Base-by-base conservation (phyloP, 1,139 yeast species). In the Protomyces arabidopsidicola region DNA sequence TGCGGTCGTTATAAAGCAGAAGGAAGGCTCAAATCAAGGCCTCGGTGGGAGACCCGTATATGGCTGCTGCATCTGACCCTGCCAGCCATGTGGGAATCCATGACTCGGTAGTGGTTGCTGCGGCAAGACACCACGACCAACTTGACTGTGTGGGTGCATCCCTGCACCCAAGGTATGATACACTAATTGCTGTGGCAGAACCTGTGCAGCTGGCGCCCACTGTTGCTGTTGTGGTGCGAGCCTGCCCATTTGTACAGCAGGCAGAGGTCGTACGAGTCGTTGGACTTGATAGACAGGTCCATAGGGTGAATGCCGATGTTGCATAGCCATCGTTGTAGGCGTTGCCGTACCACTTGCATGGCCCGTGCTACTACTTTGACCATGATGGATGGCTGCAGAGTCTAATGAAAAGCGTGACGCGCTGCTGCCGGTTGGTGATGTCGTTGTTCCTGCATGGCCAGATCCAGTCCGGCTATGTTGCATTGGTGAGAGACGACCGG, bases 291-390 rank as follows among this genome's bases (percentile, higher is more conserved):
- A 56, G 16, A 60, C 55, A 12, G 64, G 64, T 3, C 58, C 64
- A 54, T 60, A 60, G 3, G 64, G 64, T 12, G 64, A 60, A 50
- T 54, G 50, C 38, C 64, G 59, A 18, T 54, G 50, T 31, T 60
- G 58, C 48, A 60, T 36, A 16, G 64, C 58, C 9, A 60, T 42
- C 16, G 64, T 38, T 16, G 64, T 60, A n/a, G 64, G 64, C 2
- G 64, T 42, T 20, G 48, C 48, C 6, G 48, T 51, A 16, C 48
- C 48, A 5, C 24, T 16, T 16, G 48, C 48, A 10, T 42, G 48
- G 2, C 48, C 48, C 5, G 14, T 12, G 8, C 14, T 24, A 42
- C 48, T 24, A 18, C 2, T 20, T 10, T 20, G 48, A n/a, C 22
- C 48, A 42, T 42, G 48, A 42, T n/a, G 22, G 16, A 42, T 16